Conservation (phyloP, 2,329 filamentous ascomycete genomes). For the Gremmenia infestans region DNA sequence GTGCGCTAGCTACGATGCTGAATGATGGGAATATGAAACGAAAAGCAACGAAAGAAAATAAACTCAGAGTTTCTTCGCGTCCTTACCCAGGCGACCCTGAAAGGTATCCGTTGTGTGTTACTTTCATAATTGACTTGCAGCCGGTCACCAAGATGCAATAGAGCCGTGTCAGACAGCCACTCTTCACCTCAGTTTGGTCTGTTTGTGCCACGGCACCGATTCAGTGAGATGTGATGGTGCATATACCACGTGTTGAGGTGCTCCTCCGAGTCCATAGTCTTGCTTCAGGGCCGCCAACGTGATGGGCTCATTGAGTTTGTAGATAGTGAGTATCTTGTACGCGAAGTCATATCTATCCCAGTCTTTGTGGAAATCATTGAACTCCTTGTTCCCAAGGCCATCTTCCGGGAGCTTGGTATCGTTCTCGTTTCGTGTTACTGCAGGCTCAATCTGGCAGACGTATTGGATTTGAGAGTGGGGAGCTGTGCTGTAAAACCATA, state of each 20-base stretch:
- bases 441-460: not conserved
- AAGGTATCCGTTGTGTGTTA: too few species aligned
- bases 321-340: not conserved
- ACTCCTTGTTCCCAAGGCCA: not conserved
- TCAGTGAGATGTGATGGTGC: not conserved
- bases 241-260: not conserved
- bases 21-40: too few species aligned
- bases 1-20: too few species aligned
- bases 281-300: not conserved
- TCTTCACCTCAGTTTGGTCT: not conserved
- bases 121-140: too few species aligned
- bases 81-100: too few species aligned
- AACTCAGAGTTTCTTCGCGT: too few species aligned
- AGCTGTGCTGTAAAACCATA: not conserved
- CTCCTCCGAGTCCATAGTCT: not conserved
- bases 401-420: not conserved
- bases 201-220: not conserved
- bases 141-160: too few species aligned
- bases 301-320: not conserved
- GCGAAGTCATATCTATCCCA: not conserved
- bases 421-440: not conserved
- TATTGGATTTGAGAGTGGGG: not conserved
- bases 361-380: not conserved
- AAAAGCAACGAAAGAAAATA: too few species aligned
- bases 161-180: too few species aligned